Evolutionary conservation across 345 rosid species (phyloP).

Genomic region (Turnera subulata): DNA sequence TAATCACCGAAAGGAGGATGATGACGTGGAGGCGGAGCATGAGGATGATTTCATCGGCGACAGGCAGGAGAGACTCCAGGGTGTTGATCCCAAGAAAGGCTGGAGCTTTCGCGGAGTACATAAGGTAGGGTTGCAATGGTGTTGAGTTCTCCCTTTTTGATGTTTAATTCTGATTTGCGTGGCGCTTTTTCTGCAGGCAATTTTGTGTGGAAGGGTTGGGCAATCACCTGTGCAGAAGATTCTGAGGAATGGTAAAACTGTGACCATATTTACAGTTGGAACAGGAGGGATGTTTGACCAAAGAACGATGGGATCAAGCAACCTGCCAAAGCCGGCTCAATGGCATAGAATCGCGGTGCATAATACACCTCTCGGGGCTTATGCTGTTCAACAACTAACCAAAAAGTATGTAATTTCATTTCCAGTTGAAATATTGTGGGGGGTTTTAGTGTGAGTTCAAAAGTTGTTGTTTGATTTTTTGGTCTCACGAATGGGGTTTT

Average conservation of each 20-base stretch:
- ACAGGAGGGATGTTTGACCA: slow-evolving; percentile 95
- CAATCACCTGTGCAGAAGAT: slow-evolving; percentile 90
- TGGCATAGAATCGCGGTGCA: slow-evolving; percentile 99
- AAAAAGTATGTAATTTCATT: slow-evolving; percentile 49
- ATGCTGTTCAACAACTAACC: slow-evolving; percentile 73
- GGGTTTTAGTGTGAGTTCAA: too few species aligned
- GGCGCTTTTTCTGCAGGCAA: slow-evolving; percentile 64
- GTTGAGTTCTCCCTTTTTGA: neutral
- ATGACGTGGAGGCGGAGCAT: slow-evolving; percentile 32
- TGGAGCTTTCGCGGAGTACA: slow-evolving; percentile 96
- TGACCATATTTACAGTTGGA: slow-evolving; percentile 90
- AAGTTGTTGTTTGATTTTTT: slow-evolving; percentile 3
- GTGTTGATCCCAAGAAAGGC: slow-evolving; percentile 86
- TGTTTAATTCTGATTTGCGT: neutral
- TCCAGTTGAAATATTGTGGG: neutral
- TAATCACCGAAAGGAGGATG: slow-evolving; percentile 19
- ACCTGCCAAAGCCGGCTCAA: slow-evolving; percentile 78
- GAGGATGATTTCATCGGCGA: slow-evolving; percentile 37
- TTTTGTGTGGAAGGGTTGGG: slow-evolving; percentile 87
- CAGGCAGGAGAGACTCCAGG: slow-evolving; percentile 61
- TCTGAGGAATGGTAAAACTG: slow-evolving; percentile 75
- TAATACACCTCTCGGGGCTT: slow-evolving; percentile 65
- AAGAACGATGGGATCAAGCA: slow-evolving; percentile 45
- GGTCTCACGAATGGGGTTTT: slow-evolving; percentile 20
- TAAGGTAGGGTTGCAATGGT: slow-evolving; percentile 43